phyloP scores from a whole-genome alignment of 495 filamentous ascomycete species.

The Xylaria flabelliformis region DNA sequence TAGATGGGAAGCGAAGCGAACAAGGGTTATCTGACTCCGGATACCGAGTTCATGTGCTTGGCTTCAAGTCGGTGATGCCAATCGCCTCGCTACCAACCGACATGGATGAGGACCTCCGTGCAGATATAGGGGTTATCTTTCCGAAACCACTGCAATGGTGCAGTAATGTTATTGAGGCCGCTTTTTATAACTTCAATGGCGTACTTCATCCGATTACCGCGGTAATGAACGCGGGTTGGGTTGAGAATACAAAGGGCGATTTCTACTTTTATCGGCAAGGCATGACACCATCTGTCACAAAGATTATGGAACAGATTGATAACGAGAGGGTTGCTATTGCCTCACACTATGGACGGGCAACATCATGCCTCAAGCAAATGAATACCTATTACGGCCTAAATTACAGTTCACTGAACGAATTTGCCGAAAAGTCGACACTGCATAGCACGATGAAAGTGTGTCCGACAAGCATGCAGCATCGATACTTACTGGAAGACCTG shows the following conservation, averaged over 20 bases:
- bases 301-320: background rate
- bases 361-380: background rate
- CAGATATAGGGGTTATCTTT: background rate
- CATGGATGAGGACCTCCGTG: background rate
- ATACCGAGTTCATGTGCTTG: background rate
- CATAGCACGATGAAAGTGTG: background rate
- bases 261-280: constrained; percentile 1
- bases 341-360: background rate
- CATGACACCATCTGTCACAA: background rate
- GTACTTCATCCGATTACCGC: background rate
- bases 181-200: background rate
- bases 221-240: background rate
- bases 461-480: background rate
- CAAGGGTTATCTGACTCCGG: background rate
- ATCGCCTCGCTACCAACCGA: background rate
- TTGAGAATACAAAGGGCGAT: background rate
- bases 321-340: background rate
- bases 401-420: background rate
- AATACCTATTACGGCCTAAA: background rate
- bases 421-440: background rate
- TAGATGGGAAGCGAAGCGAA: background rate
- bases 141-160: background rate
- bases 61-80: background rate
- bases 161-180: background rate
- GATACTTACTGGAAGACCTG: background rate